Evolutionary conservation across 2,329 filamentous ascomycete genomes (phyloP), one percentile per base, ranked within the genome.

Genomic region (Aureobasidium sp.): DNA sequence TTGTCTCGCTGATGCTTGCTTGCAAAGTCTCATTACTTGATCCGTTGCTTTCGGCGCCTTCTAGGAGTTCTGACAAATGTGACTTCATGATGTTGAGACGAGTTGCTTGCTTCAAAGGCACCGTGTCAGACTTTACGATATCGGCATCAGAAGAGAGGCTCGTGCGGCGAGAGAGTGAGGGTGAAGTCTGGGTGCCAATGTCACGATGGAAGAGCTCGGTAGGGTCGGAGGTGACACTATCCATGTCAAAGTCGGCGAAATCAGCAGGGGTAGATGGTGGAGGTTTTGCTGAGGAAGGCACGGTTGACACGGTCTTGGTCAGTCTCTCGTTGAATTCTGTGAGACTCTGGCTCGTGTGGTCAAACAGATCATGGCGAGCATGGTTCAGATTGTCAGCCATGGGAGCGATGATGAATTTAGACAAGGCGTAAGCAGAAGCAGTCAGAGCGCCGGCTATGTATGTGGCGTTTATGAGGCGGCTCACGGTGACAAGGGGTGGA

Each of bases 151-250:
- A 64, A 8, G 70, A 65, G 0, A 70, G 61, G 11, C 70, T 64
- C 4, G 72, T 67, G 27, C 73, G 68, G 6, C 78, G 76, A 4
- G 79, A 79, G 2, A 79, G 72, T 0, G 76, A 76, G 1, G 79
- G 79, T 0, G 84, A 86, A 0, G 90, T 94, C 73, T 94, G 90
- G 1, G 89, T 89, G 66, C 88, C 89, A 64, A 90, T 82, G 70
- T 94, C 90, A 49, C 89, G 84, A 73, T 92, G 89, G 75, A 90
- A 94, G 65, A 92, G 82, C 73, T 93, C 89, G 0, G 87, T 86
- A 0, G 90, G 89, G 66, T 87, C 84, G 14, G 82, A 84, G 68
- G 75, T 76, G 17, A 77, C 67, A 47, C 79, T 81, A 25, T 81
- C 80, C 15, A 68, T 69, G 47, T 83, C 80, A 20, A 77, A 77